These are phyloP conservation scores for Craspedostauros australis DNA, from an alignment of 108 stramenopile species.

Conservation along the genomic window DNA sequence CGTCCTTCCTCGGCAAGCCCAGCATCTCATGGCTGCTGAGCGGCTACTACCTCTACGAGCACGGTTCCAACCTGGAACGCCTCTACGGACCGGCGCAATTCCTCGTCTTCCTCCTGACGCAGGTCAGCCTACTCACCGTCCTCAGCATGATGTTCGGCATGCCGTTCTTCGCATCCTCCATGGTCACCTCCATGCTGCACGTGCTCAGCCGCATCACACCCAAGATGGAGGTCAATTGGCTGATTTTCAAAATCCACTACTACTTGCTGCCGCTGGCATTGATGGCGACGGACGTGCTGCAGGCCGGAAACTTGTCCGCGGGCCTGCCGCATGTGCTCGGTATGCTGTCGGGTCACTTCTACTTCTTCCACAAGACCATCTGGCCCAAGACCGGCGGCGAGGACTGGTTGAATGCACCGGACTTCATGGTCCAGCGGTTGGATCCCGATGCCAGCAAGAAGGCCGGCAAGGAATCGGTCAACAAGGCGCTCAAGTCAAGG, in stretches of 20 bases:
- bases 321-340: conserved; percentile 83
- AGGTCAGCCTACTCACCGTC: conserved; percentile 47
- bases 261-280: conserved; percentile 84
- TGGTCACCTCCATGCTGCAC: conserved; percentile 86
- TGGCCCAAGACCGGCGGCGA: conserved; percentile 82
- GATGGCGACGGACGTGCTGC: conserved; percentile 78
- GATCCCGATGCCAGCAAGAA: conserved; percentile 48
- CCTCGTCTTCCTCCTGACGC: conserved; percentile 63
- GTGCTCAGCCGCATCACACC: conserved; percentile 82
- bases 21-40: conserved; percentile 82
- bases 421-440: conserved; percentile 43
- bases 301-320: conserved; percentile 58
- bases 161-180: conserved; percentile 72
- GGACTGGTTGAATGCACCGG: conserved; percentile 82
- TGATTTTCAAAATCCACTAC: conserved; percentile 82
- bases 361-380: conserved; percentile 72
- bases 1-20: conserved; percentile 79
- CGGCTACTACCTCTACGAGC: conserved; percentile 79
- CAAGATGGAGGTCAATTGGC: conserved; percentile 78
- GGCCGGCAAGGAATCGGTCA: conserved; percentile 43
- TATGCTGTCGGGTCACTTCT: conserved; percentile 83
- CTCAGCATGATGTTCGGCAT: conserved; percentile 60
- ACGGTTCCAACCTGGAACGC: conserved; percentile 78
- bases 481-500: conserved; percentile 52
- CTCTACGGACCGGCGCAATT: conserved; percentile 78